Conservation (phyloP, 768 basidiomycete genomes). For the Lactarius quietus region DNA sequence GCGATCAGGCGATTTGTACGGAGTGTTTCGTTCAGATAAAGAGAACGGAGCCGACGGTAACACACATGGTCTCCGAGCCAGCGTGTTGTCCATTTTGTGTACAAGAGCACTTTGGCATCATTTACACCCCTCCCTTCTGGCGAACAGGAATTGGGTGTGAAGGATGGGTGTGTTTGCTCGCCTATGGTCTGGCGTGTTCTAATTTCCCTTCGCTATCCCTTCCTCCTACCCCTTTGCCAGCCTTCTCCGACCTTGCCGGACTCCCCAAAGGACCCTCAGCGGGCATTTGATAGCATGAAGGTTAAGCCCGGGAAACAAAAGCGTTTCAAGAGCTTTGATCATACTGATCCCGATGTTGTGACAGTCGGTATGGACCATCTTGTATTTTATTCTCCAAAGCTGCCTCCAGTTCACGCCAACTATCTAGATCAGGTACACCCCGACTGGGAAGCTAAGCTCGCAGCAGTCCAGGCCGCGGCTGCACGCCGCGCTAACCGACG, state of each 20-base stretch:
- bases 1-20: constrained; percentile 97
- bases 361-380: constrained; percentile 68
- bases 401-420: constrained; percentile 14
- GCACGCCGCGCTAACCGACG: constrained; percentile 93
- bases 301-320: constrained; percentile 43
- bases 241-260: constrained; percentile 48
- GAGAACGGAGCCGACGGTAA: constrained; percentile 89
- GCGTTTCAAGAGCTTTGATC: constrained; percentile 84
- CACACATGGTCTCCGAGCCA: constrained; percentile 93
- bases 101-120: constrained; percentile 93
- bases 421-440: constrained; percentile 88
- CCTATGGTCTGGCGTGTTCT: constrained; percentile 11
- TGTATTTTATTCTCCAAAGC: not conserved
- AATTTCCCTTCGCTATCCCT: constrained; percentile 3
- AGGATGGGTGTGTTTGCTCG: constrained; percentile 49
- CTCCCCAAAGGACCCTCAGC: constrained; percentile 45
- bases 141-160: constrained; percentile 76
- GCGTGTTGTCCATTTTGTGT: constrained; percentile 98
- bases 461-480: constrained; percentile 91
- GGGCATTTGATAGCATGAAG: constrained; percentile 30
- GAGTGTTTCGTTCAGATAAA: constrained; percentile 99
- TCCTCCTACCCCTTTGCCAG: constrained; percentile 14
- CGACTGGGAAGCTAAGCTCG: constrained; percentile 96
- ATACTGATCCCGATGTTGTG: constrained; percentile 86
- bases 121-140: constrained; percentile 82